These are phyloP conservation scores for Erigeron philadelphicus DNA, from an alignment of 140 eudicot genomes.

Conservation along the genomic window DNA sequence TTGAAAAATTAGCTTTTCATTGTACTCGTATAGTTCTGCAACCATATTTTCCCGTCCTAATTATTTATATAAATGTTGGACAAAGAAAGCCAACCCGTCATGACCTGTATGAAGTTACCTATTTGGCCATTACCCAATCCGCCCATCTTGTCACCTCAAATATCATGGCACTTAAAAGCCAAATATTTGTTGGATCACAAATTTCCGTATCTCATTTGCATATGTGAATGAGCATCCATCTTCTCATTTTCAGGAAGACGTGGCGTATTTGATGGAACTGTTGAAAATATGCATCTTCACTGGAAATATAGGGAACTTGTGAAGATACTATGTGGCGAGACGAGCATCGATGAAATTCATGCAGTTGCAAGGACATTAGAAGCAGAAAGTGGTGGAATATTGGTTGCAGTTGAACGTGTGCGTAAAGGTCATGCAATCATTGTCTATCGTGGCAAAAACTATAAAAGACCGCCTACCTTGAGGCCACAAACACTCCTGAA, in stretches of 20 bases:
- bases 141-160: not conserved
- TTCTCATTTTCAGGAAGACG: conserved; percentile 62
- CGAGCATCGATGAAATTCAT: conserved; percentile 61
- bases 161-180: not conserved
- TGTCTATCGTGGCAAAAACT: conserved; percentile 89
- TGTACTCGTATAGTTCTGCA: not conserved
- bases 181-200: not conserved
- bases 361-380: conserved; percentile 63
- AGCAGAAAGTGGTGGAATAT: conserved; percentile 93
- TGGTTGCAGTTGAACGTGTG: conserved; percentile 75
- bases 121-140: not conserved
- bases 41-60: not conserved
- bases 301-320: conserved; percentile 98
- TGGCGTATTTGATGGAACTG: conserved; percentile 90
- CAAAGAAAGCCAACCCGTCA: not conserved
- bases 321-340: conserved; percentile 61
- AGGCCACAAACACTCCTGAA: conserved; percentile 81
- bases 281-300: conserved; percentile 96
- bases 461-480: conserved; percentile 64
- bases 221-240: not conserved
- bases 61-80: not conserved
- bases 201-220: not conserved
- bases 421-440: conserved; percentile 78
- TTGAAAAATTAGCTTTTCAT: not conserved
- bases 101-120: not conserved